A percentile compares a stretch with the other conserved stretches of the same genome.
Conservation (phyloP, 805 yeast genomes). For the Ogataea trehaloabstinens region DNA sequence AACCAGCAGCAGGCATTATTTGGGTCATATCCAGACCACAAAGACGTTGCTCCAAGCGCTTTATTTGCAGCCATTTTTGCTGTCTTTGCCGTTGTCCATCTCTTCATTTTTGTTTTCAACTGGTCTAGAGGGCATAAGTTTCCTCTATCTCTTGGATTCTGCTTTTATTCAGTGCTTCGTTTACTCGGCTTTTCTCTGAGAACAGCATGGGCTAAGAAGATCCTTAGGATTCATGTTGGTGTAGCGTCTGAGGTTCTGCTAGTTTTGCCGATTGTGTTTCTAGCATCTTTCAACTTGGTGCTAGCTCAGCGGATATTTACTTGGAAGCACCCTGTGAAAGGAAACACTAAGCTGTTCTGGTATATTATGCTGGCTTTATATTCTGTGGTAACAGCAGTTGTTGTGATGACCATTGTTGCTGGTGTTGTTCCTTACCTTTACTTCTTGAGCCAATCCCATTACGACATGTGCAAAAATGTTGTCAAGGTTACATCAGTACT, state of each 20-base stretch:
- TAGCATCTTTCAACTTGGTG: slow-evolving; percentile 59
- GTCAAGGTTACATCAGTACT: slow-evolving; percentile 50
- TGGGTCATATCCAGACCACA: slow-evolving; percentile 57
- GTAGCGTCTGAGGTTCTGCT: slow-evolving; percentile 55
- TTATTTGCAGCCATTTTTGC: slow-evolving; percentile 54
- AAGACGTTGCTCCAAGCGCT: slow-evolving; percentile 60
- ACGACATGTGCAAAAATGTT: slow-evolving; percentile 51
- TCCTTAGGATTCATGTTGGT: slow-evolving; percentile 46
- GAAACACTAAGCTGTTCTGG: slow-evolving; percentile 53
- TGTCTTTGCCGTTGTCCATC: slow-evolving; percentile 46
- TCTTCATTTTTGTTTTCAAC: slow-evolving; percentile 47
- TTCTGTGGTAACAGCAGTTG: slow-evolving; percentile 51
- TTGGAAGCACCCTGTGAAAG: slow-evolving; percentile 75
- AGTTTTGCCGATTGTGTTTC: slow-evolving; percentile 55
- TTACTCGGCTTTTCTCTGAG: slow-evolving; percentile 60
- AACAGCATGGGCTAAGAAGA: slow-evolving; percentile 56
- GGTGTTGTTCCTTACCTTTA: slow-evolving; percentile 59
- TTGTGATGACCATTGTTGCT: slow-evolving; percentile 68
- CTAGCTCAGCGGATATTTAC: slow-evolving; percentile 73
- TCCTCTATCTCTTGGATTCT: slow-evolving; percentile 51
- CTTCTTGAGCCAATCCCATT: slow-evolving; percentile 44
- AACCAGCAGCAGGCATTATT: slow-evolving; percentile 49
- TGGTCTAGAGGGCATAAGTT: slow-evolving; percentile 58
- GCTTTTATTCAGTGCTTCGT: slow-evolving; percentile 51
- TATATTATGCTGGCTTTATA: slow-evolving; percentile 48